Evolutionary conservation across 352 stramenopile genomes (phyloP).

Genomic region (Aphanomyces stellatus): DNA sequence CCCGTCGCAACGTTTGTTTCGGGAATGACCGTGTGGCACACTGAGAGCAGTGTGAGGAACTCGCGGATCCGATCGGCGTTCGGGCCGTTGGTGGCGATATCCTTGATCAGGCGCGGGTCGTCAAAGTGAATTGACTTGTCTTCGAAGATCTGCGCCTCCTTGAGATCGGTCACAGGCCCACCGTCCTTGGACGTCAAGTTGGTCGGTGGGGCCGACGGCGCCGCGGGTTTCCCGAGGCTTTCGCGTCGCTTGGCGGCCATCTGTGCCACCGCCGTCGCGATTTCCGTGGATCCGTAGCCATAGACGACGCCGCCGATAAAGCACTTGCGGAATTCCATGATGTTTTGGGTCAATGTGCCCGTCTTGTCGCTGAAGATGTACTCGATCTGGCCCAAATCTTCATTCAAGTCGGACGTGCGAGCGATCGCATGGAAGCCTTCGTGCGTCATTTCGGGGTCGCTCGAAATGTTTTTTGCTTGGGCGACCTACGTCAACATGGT

Average conservation of each 20-base stretch:
- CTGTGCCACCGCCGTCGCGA: conserved; percentile 47
- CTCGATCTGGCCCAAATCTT: conserved; percentile 80
- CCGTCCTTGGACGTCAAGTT: conserved; percentile 13
- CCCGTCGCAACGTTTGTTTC: conserved; percentile 65
- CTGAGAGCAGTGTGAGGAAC: conserved; percentile 59
- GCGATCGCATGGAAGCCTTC: conserved; percentile 23
- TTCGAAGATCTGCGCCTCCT: conserved; percentile 46
- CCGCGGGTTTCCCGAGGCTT: neutral
- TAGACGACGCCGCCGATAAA: conserved; percentile 42
- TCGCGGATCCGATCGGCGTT: conserved; percentile 46
- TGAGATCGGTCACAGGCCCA: neutral
- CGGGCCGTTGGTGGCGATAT: conserved; percentile 40
- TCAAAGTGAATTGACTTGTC: conserved; percentile 71
- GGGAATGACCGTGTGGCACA: conserved; percentile 96
- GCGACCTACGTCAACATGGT: conserved; percentile 77
- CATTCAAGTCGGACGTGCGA: conserved; percentile 88
- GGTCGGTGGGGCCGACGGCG: neutral
- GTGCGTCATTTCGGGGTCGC: conserved; percentile 61
- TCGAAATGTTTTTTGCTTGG: conserved; percentile 61
- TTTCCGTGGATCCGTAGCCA: conserved; percentile 66
- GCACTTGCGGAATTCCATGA: conserved; percentile 82
- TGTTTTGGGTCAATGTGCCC: conserved; percentile 90
- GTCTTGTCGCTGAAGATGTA: conserved; percentile 95
- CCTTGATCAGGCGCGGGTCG: conserved; percentile 51
- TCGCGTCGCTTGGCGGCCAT: conserved; percentile 26